These are phyloP conservation scores for Saposhnikovia divaricata DNA, from an alignment of 129 eudicot genomes.

Conservation along the genomic window DNA sequence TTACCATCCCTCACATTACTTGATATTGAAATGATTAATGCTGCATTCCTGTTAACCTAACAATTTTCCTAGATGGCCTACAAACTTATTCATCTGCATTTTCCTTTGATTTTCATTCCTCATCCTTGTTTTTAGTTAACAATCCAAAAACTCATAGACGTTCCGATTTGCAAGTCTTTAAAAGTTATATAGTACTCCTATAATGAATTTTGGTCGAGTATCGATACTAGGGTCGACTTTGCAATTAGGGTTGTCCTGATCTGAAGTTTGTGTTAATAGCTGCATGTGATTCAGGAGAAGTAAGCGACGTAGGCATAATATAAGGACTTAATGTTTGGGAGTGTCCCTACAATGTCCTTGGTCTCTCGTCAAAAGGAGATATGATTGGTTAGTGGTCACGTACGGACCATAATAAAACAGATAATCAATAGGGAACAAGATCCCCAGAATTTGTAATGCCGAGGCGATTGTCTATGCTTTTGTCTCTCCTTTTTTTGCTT, in stretches of 20 bases:
- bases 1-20: too few relatives aligned
- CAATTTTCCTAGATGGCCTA: too few relatives aligned
- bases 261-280: background rate
- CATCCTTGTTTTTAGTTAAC: too few relatives aligned
- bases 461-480: constrained; percentile 5
- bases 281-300: background rate
- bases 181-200: too few relatives aligned
- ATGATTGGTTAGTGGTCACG: constrained; percentile 3
- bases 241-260: background rate
- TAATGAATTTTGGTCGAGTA: too few relatives aligned
- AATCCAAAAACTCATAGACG: too few relatives aligned
- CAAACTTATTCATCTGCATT: too few relatives aligned
- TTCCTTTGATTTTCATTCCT: too few relatives aligned
- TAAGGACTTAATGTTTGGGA: background rate
- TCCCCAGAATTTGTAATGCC: background rate
- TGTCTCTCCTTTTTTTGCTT: background rate
- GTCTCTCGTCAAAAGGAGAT: background rate
- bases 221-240: background rate
- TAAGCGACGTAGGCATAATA: background rate
- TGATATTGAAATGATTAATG: too few relatives aligned
- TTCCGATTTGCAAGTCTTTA: too few relatives aligned
- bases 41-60: too few relatives aligned
- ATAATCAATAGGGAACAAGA: background rate
- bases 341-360: constrained; percentile 1
- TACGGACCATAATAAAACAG: background rate